Percentiles rank a stretch among this genome's conserved stretches.
Conservation (phyloP, 2,329 filamentous ascomycete genomes). For the Ophiostoma pallidulum region DNA sequence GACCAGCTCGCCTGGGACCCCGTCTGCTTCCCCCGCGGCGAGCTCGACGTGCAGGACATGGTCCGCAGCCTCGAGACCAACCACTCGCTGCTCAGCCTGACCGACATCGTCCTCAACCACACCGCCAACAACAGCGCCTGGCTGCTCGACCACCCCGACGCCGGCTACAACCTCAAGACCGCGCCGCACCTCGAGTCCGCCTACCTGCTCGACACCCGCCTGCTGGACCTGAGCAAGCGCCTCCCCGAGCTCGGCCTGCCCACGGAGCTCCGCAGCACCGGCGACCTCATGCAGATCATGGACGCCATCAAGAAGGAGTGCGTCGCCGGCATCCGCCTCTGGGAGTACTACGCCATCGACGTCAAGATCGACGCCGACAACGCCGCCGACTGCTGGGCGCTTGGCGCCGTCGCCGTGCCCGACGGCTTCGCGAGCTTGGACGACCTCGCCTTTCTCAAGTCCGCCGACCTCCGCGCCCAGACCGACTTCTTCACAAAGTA, state of each 20-base stretch:
- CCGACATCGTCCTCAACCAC: slow-evolving; percentile 96
- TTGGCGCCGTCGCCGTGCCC: slow-evolving; percentile 46
- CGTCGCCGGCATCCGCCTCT: slow-evolving; percentile 67
- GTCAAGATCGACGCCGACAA: slow-evolving; percentile 62
- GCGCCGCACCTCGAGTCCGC: slow-evolving; percentile 68
- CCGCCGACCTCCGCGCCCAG: slow-evolving; percentile 37
- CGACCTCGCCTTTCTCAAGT: slow-evolving; percentile 39
- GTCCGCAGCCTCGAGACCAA: slow-evolving; percentile 74
- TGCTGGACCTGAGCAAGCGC: slow-evolving; percentile 67
- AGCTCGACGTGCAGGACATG: slow-evolving; percentile 69
- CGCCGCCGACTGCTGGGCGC: slow-evolving; percentile 62
- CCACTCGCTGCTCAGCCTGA: slow-evolving; percentile 76
- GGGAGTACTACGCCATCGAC: slow-evolving; percentile 88
- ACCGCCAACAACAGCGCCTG: slow-evolving; percentile 93
- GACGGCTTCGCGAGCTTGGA: slow-evolving; percentile 30
- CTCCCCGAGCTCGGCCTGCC: slow-evolving; percentile 66
- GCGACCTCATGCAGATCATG: slow-evolving; percentile 75
- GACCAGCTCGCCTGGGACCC: slow-evolving; percentile 86
- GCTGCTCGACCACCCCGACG: slow-evolving; percentile 89
- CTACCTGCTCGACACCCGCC: slow-evolving; percentile 49
- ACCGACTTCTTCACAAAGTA: slow-evolving; percentile 57
- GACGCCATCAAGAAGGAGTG: slow-evolving; percentile 73
- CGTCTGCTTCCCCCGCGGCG: slow-evolving; percentile 70
- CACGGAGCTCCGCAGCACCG: slow-evolving; percentile 56
- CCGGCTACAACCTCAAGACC: slow-evolving; percentile 87